Conservation (phyloP, 2,329 filamentous ascomycete species). For the Pestalotiopsis sp. region DNA sequence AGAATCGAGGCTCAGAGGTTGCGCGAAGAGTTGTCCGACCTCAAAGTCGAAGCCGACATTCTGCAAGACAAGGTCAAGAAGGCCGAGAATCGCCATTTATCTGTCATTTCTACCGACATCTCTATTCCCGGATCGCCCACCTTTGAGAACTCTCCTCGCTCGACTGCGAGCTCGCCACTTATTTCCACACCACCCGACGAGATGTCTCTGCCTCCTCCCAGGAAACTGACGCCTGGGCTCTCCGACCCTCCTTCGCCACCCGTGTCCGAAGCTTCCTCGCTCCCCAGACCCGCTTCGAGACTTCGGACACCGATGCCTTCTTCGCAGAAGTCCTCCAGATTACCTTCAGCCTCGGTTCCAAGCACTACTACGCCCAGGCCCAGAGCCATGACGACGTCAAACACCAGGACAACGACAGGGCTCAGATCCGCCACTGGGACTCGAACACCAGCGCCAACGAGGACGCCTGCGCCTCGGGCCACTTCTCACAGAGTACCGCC, state of each 20-base stretch:
- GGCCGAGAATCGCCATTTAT: slow-evolving; percentile 60
- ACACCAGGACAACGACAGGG: slow-evolving; percentile 38
- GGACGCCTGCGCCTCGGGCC: slow-evolving; percentile 44
- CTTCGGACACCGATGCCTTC: slow-evolving; percentile 36
- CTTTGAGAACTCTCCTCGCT: slow-evolving; percentile 76
- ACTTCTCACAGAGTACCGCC: slow-evolving; percentile 53
- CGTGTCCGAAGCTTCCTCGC: slow-evolving; percentile 76
- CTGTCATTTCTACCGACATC: slow-evolving; percentile 63
- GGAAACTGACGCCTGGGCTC: slow-evolving; percentile 62
- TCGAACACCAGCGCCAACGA: slow-evolving; percentile 52
- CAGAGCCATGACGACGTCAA: slow-evolving; percentile 40
- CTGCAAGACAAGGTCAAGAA: slow-evolving; percentile 91
- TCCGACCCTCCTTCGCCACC: slow-evolving; percentile 91
- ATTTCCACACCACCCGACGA: slow-evolving; percentile 83
- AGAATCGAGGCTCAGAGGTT: slow-evolving; percentile 90
- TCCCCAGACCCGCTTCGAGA: slow-evolving; percentile 54
- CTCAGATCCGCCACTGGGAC: slow-evolving; percentile 46
- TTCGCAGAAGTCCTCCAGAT: slow-evolving; percentile 48
- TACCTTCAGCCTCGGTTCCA: slow-evolving; percentile 54
- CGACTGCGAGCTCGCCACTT: slow-evolving; percentile 89
- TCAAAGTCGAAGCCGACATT: slow-evolving; percentile 94
- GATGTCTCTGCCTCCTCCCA: slow-evolving; percentile 57
- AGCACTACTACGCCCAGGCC: slow-evolving; percentile 60
- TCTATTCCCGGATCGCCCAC: slow-evolving; percentile 69
- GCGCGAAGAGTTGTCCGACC: slow-evolving; percentile 86